These are phyloP conservation scores for Ceratocystiopsis sp. DNA, from an alignment of 2,329 filamentous ascomycete species.

Conservation along the genomic window DNA sequence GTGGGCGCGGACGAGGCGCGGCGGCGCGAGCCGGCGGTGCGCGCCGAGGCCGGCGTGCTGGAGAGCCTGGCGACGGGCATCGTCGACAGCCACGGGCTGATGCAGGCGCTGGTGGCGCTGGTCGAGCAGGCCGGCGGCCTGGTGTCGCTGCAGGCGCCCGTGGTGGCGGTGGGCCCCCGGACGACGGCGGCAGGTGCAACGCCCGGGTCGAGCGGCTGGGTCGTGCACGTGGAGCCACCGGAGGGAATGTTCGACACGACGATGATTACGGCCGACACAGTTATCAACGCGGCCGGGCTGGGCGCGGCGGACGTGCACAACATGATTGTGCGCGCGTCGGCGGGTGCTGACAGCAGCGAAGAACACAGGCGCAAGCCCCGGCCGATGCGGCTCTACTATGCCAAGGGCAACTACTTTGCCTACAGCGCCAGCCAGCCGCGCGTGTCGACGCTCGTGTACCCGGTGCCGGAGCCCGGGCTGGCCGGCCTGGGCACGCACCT, in stretches of 20 bases:
- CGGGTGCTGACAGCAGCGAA: background rate
- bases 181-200: constrained; percentile 30
- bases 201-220: constrained; percentile 46
- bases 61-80: constrained; percentile 80
- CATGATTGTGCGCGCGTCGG: constrained; percentile 49
- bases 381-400: constrained; percentile 49
- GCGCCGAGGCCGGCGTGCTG: constrained; percentile 55
- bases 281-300: constrained; percentile 79
- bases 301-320: constrained; percentile 64
- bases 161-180: constrained; percentile 23
- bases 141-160: constrained; percentile 49
- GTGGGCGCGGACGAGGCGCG: constrained; percentile 44
- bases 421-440: constrained; percentile 49
- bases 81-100: constrained; percentile 70
- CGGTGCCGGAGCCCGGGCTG: constrained; percentile 63
- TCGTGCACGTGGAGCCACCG: constrained; percentile 35
- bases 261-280: constrained; percentile 52
- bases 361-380: constrained; percentile 24
- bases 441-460: constrained; percentile 67
- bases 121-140: constrained; percentile 66
- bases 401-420: constrained; percentile 91
- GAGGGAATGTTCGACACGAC: constrained; percentile 15
- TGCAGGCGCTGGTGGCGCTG: constrained; percentile 61
- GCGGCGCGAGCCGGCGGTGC: constrained; percentile 56
- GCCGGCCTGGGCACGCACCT: constrained; percentile 85